Evolutionary conservation across 2,329 filamentous ascomycete species (phyloP).

Genomic region (Onygena corvina): DNA sequence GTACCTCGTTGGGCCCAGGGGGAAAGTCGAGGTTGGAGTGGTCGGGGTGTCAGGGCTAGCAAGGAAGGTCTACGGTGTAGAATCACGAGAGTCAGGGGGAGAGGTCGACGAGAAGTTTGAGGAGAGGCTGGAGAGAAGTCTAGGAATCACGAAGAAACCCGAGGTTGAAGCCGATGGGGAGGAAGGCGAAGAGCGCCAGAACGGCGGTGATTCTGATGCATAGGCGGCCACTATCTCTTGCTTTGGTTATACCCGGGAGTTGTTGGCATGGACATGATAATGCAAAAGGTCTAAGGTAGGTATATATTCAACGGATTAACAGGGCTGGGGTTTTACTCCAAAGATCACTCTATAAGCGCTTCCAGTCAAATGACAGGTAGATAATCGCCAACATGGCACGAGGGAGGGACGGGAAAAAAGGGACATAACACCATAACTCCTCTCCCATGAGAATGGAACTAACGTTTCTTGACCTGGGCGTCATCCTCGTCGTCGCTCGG

Average conservation of each 20-base stretch:
- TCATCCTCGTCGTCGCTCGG: conserved; percentile 30
- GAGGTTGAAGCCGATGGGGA: neutral
- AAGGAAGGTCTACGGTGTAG: conserved; percentile 41
- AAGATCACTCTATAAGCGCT: neutral
- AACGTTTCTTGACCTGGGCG: neutral
- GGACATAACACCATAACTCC: conserved; percentile 5
- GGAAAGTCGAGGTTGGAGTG: conserved; percentile 72
- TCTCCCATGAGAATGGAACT: conserved; percentile 9
- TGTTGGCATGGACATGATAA: neutral
- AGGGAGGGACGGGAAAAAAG: neutral
- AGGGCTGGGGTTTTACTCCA: neutral
- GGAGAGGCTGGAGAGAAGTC: conserved; percentile 48
- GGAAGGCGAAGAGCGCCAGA: neutral
- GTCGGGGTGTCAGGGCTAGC: conserved; percentile 62
- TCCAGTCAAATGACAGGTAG: neutral
- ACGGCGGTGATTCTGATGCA: conserved; percentile 8
- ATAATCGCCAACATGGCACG: neutral
- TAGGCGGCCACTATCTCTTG: neutral
- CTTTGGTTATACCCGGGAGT: neutral
- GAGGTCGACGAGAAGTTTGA: conserved; percentile 41
- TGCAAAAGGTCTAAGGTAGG: neutral
- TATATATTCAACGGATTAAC: neutral
- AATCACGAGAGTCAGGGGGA: conserved; percentile 15
- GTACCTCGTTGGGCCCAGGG: conserved; percentile 74
- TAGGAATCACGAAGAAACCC: conserved; percentile 39